A percentile compares a stretch with the other conserved stretches of the same genome.
Conservation (phyloP, 2,329 filamentous ascomycete genomes). For the Monilinia aucupariae region DNA sequence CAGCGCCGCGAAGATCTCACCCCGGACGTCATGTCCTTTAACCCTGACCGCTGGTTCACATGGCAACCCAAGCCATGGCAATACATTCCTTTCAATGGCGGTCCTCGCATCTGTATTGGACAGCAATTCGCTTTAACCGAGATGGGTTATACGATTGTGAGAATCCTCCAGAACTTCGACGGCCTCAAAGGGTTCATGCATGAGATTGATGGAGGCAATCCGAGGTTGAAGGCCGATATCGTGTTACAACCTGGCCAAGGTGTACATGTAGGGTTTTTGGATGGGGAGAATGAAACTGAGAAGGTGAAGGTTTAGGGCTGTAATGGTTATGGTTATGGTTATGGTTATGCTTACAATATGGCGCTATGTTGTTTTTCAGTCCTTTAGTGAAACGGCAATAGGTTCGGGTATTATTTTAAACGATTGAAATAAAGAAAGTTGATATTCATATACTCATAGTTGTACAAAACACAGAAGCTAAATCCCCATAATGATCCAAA, state of each 20-base stretch:
- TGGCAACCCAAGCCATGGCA: constrained; percentile 63
- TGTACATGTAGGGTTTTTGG: constrained; percentile 52
- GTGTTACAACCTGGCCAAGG: constrained; percentile 55
- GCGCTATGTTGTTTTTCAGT: neutral
- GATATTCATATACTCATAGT: too few relatives aligned
- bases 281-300: constrained; percentile 28
- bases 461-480: too few relatives aligned
- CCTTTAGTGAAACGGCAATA: neutral
- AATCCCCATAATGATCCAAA: too few relatives aligned
- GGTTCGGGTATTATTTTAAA: too few relatives aligned
- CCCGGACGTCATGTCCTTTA: constrained; percentile 48
- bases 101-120: constrained; percentile 68
- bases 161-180: constrained; percentile 68
- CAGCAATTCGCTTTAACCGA: constrained; percentile 79
- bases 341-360: neutral
- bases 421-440: too few relatives aligned
- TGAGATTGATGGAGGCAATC: constrained; percentile 48
- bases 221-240: constrained; percentile 53
- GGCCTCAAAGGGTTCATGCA: constrained; percentile 54
- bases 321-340: neutral
- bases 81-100: constrained; percentile 71
- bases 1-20: constrained; percentile 63
- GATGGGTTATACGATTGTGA: constrained; percentile 65
- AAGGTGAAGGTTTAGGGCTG: neutral
- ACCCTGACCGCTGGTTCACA: constrained; percentile 60